phyloP scores from a whole-genome alignment of 2,329 filamentous ascomycete genomes.

The Pseudogymnoascus sp. region DNA sequence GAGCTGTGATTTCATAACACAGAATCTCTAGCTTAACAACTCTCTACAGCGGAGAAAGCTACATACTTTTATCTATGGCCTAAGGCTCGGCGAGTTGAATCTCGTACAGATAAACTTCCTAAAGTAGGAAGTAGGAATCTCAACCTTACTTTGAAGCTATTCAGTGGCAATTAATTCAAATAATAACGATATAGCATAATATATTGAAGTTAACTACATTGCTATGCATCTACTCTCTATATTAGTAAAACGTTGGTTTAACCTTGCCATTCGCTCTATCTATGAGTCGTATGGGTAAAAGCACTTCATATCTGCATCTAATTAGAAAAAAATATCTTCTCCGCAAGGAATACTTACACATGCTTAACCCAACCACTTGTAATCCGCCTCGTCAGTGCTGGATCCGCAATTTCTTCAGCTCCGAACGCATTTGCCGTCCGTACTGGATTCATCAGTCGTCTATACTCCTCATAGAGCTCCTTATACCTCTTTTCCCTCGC shows the following conservation, averaged over 20 bases:
- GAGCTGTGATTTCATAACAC: background rate
- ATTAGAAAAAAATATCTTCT: conserved; percentile 31
- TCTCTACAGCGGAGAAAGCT: background rate
- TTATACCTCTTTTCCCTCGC: conserved; percentile 36
- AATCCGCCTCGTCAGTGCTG: conserved; percentile 46
- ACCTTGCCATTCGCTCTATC: conserved; percentile 35
- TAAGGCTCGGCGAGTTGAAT: background rate
- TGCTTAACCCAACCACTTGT: conserved; percentile 47
- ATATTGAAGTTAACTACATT: background rate
- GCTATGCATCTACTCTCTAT: background rate
- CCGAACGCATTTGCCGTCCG: conserved; percentile 56
- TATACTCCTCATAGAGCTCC: conserved; percentile 52
- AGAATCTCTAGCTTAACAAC: background rate
- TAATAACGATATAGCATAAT: background rate
- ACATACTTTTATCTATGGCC: background rate
- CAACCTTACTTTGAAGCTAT: background rate
- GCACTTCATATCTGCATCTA: conserved; percentile 19
- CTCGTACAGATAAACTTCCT: background rate
- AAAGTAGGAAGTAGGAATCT: background rate
- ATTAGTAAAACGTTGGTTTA: conserved; percentile 32
- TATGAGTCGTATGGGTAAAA: conserved; percentile 20
- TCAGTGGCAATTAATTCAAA: background rate
- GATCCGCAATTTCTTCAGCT: conserved; percentile 58
- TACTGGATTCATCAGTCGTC: conserved; percentile 55
- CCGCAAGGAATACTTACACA: conserved; percentile 32